Conservation (phyloP, 495 filamentous ascomycete genomes). For the Pyrenula aspistea region DNA sequence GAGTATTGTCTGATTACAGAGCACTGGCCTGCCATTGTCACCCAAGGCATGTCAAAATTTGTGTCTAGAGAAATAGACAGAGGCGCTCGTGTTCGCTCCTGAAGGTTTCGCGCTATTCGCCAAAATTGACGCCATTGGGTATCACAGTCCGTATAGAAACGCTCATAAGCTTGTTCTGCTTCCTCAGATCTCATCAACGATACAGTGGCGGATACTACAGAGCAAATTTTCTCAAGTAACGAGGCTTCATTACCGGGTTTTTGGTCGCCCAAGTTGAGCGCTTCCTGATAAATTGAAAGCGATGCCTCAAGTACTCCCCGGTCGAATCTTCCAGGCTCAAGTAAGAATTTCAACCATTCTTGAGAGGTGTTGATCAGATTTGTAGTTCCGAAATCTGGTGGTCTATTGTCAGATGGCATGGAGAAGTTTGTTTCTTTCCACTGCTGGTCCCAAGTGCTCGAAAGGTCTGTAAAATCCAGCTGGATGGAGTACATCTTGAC, state of each 20-base stretch:
- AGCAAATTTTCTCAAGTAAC: slow-evolving; percentile 56
- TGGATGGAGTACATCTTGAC: slow-evolving; percentile 60
- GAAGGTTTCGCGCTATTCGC: slow-evolving; percentile 71
- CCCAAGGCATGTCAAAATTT: slow-evolving; percentile 62
- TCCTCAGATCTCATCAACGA: slow-evolving; percentile 44
- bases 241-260: slow-evolving; percentile 11
- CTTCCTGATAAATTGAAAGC: slow-evolving; percentile 58
- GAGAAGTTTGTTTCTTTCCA: slow-evolving; percentile 68
- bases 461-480: slow-evolving; percentile 37
- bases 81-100: slow-evolving; percentile 71
- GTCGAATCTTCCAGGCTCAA: slow-evolving; percentile 70
- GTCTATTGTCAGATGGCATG: slow-evolving; percentile 36
- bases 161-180: slow-evolving; percentile 58
- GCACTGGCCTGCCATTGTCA: slow-evolving; percentile 66
- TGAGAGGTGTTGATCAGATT: slow-evolving; percentile 54
- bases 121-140: slow-evolving; percentile 85
- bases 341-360: slow-evolving; percentile 61
- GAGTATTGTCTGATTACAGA: slow-evolving; percentile 70
- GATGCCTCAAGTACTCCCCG: slow-evolving; percentile 72
- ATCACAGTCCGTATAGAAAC: slow-evolving; percentile 57
- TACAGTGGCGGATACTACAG: slow-evolving; percentile 52
- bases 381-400: slow-evolving; percentile 40
- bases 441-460: slow-evolving; percentile 46
- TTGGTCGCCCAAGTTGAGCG: slow-evolving; percentile 17
- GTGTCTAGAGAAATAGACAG: slow-evolving; percentile 64